phyloP scores from a whole-genome alignment of 2,329 filamentous ascomycete species.

The Fusarium paranaense region DNA sequence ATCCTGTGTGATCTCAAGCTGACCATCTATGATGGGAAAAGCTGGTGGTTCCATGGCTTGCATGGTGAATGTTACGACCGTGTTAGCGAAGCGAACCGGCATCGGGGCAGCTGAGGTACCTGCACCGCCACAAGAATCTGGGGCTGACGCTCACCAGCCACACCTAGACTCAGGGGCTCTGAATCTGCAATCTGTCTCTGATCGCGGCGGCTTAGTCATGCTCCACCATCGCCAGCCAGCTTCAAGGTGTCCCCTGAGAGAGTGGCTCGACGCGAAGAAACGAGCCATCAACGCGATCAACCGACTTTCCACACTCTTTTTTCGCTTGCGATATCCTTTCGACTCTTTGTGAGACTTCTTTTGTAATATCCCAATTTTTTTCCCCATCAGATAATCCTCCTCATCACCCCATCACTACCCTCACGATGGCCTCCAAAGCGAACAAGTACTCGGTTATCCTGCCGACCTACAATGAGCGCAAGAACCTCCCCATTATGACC shows the following conservation, averaged over 20 bases:
- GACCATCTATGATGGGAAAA: constrained; percentile 21
- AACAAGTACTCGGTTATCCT: constrained; percentile 97
- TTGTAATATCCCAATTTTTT: neutral
- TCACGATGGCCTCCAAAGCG: constrained; percentile 60
- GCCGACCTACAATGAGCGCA: constrained; percentile 98
- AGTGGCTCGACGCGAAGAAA: constrained; percentile 41
- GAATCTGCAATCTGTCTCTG: constrained; percentile 41
- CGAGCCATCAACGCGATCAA: constrained; percentile 36
- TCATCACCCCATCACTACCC: constrained; percentile 4
- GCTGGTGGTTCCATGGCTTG: constrained; percentile 21
- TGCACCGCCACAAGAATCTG: constrained; percentile 4
- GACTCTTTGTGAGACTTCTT: neutral
- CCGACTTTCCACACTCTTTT: constrained; percentile 43
- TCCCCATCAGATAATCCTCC: constrained; percentile 6
- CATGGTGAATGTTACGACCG: constrained; percentile 18
- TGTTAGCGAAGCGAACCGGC: constrained; percentile 27
- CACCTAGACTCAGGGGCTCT: constrained; percentile 34
- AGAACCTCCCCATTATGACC: constrained; percentile 94
- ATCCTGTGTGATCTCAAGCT: constrained; percentile 5
- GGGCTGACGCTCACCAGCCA: constrained; percentile 24
- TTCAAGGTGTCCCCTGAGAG: constrained; percentile 42
- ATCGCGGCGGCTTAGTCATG: constrained; percentile 37
- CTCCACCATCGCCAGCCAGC: constrained; percentile 23
- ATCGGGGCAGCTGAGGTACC: constrained; percentile 11
- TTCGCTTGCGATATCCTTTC: constrained; percentile 22